Evolutionary conservation across 257 asterid genomes (phyloP).

Genomic region (Parsonsia alboflavescens): DNA sequence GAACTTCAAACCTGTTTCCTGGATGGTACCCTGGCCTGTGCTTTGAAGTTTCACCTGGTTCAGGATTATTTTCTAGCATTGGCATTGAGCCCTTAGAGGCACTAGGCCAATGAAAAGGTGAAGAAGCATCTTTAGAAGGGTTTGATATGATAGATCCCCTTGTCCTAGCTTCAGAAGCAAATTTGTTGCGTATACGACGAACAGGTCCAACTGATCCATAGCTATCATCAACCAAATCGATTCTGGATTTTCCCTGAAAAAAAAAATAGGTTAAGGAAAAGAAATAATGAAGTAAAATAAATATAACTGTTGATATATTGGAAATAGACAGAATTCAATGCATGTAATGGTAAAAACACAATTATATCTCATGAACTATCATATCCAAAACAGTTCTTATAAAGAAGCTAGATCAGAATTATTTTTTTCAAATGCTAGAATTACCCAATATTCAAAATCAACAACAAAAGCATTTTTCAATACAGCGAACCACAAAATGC

Average conservation of each 20-base stretch:
- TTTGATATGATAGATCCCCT: constrained; percentile 56
- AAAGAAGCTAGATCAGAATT: neutral
- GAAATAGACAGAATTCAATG: neutral
- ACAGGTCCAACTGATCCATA: constrained; percentile 86
- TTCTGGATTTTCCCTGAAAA: constrained; percentile 52
- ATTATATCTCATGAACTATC: neutral
- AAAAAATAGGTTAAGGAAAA: constrained; percentile 14
- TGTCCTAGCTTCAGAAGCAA: constrained; percentile 65
- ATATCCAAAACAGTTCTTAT: neutral
- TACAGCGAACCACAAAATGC: neutral
- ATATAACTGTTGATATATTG: neutral
- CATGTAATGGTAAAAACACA: neutral
- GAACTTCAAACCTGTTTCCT: constrained; percentile 28
- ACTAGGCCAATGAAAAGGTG: constrained; percentile 28
- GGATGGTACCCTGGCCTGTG: constrained; percentile 26
- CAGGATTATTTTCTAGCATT: constrained; percentile 31
- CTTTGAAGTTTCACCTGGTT: constrained; percentile 46
- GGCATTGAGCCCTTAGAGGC: constrained; percentile 40
- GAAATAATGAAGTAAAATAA: too few relatives aligned
- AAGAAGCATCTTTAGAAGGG: constrained; percentile 39
- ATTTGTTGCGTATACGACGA: constrained; percentile 55
- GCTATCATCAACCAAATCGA: constrained; percentile 35
- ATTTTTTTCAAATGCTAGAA: neutral
- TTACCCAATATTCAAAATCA: neutral
- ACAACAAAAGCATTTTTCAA: neutral